These are phyloP conservation scores for Syzygium jambos DNA, from an alignment of 345 rosid species.

Conservation along the genomic window DNA sequence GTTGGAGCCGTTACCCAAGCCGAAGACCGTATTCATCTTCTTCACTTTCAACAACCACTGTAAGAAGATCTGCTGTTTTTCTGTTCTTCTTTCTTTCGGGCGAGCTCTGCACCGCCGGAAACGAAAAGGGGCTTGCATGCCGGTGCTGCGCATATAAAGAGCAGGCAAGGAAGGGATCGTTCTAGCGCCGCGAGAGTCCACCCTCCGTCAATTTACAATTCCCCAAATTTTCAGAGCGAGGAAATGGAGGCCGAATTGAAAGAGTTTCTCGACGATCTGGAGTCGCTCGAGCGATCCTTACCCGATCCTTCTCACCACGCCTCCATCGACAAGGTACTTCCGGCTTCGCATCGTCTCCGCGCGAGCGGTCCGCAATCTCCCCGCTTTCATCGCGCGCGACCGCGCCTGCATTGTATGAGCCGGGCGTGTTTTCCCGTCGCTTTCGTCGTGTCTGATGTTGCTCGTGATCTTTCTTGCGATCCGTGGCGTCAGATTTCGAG, in stretches of 20 bases:
- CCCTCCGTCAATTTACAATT: neutral
- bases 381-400: neutral
- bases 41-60: neutral
- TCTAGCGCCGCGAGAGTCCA: neutral
- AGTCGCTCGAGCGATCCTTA: constrained; percentile 41
- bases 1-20: neutral
- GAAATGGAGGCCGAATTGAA: constrained; percentile 70
- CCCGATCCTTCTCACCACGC: constrained; percentile 42
- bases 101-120: neutral
- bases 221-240: neutral
- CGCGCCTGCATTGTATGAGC: neutral
- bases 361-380: neutral
- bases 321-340: constrained; percentile 48
- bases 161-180: neutral
- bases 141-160: neutral
- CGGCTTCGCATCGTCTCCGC: neutral
- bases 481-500: neutral
- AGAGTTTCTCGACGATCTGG: constrained; percentile 51
- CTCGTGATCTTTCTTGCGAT: neutral
- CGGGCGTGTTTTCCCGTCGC: neutral
- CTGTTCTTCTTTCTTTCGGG: neutral
- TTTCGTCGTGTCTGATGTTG: neutral
- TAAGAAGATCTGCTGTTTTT: neutral
- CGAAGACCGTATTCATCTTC: neutral
- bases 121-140: neutral